Evolutionary conservation across 768 basidiomycete genomes (phyloP).

Genomic region (Auricularia sp.): DNA sequence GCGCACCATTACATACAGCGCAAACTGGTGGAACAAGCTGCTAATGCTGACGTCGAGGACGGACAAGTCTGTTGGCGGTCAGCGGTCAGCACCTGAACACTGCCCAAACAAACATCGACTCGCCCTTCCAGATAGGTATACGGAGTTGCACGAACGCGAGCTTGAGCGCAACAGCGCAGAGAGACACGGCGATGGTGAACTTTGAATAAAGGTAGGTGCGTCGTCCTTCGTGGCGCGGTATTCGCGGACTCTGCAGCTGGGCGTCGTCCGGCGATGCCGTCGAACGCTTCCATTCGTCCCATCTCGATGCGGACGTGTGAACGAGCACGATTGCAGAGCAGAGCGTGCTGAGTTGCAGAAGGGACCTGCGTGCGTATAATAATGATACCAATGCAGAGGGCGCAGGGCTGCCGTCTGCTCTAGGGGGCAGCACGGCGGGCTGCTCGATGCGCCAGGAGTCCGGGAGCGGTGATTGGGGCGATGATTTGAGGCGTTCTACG

Average conservation of each 20-base stretch:
- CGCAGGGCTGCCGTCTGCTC: constrained; percentile 23
- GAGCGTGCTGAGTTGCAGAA: constrained; percentile 70
- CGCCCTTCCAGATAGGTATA: constrained; percentile 63
- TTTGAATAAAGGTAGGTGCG: constrained; percentile 54
- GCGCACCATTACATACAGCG: constrained; percentile 79
- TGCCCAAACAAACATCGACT: constrained; percentile 16
- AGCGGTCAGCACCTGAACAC: neutral
- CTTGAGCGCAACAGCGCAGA: constrained; percentile 40
- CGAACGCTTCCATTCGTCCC: constrained; percentile 39
- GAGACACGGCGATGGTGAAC: constrained; percentile 48
- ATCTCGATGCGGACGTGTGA: constrained; percentile 71
- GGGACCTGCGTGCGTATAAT: constrained; percentile 57
- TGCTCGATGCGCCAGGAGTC: constrained; percentile 69
- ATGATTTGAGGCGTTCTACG: constrained; percentile 19
- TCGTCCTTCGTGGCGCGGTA: constrained; percentile 40
- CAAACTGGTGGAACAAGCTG: constrained; percentile 81
- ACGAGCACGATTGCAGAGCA: constrained; percentile 70
- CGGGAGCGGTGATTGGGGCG: constrained; percentile 29
- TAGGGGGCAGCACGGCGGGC: constrained; percentile 40
- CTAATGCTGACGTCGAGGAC: constrained; percentile 62
- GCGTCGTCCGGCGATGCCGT: neutral
- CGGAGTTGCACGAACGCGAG: constrained; percentile 31
- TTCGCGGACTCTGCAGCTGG: neutral
- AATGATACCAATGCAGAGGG: constrained; percentile 44
- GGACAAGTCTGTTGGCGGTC: constrained; percentile 49